Base-by-base conservation (phyloP, 2,329 filamentous ascomycete species). In the Teratosphaeriaceae sp. region DNA sequence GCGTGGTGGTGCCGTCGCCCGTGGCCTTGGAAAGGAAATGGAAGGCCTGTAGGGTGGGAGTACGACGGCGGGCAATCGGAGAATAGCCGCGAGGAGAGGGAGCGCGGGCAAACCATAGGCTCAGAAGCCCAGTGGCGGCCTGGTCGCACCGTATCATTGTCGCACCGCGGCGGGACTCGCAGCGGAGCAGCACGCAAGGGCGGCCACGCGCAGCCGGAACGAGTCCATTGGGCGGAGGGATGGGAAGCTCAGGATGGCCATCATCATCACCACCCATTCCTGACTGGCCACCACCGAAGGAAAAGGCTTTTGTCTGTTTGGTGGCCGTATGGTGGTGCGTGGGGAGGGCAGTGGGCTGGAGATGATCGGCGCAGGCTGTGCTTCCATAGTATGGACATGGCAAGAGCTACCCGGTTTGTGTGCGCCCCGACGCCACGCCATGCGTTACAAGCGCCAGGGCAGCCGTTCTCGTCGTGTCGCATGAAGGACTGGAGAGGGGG, bases 381-480 rank as follows among this genome's bases (percentile, higher is more conserved):
- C 9, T 34, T 15, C 29, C 15, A 11, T 33, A n/a, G n/a, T n/a
- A n/a, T 33, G 6, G 29, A 33, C n/a, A n/a, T n/a, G n/a, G n/a
- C n/a, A n/a, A n/a, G n/a, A 34, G 31, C 31, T 34, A 18, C 15
- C 31, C 15, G 31, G 9, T n/a, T n/a, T n/a, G n/a, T n/a, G n/a
- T 34, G 18, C 15, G 20, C 18, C 15, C 31, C 31, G n/a, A 34
- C 18, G 31, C 15, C 31, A 31, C 27, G 3, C 31, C 31, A 34
- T 19, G 31, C 31, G 15, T 34, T 9, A 34, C 31, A 34, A 34
- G 31, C 31, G 29, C 29, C 29, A 31, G 31, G 20, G 31, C 18
- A 34, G 15, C 31, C 31, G 18, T 34, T 34, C 15, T 34, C 31
- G 31, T 34, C 31, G 31, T 34, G 31, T 34, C 18, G 31, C 31